Evolutionary conservation across 2,329 filamentous ascomycete genomes (phyloP).

Genomic region (Beauveria sp.): DNA sequence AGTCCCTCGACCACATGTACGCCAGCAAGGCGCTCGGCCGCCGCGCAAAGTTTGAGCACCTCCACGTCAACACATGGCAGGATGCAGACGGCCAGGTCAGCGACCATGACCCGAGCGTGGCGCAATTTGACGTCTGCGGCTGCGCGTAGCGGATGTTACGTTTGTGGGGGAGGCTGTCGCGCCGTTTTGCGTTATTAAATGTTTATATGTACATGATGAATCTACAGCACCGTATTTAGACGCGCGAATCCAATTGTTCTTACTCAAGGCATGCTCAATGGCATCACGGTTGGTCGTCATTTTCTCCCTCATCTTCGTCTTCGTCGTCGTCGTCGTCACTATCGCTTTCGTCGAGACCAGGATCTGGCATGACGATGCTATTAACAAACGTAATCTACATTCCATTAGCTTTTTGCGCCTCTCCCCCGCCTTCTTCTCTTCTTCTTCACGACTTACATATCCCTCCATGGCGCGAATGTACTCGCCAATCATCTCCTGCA

Average conservation of each 20-base stretch:
- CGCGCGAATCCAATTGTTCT: neutral
- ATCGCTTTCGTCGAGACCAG: constrained; percentile 35
- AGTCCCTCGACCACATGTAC: constrained; percentile 65
- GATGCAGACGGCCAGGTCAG: constrained; percentile 46
- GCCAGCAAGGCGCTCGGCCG: constrained; percentile 46
- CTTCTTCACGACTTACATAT: constrained; percentile 55
- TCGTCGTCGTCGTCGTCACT: constrained; percentile 28
- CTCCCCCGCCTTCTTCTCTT: neutral
- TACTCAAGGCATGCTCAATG: too few species aligned
- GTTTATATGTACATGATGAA: neutral
- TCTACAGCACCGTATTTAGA: neutral
- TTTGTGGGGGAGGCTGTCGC: too few species aligned
- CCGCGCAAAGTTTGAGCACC: constrained; percentile 49
- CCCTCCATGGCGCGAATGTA: constrained; percentile 63
- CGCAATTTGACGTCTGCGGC: constrained; percentile 52
- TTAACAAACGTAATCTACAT: constrained; percentile 64
- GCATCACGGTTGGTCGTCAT: neutral
- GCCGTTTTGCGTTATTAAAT: neutral
- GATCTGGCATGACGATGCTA: constrained; percentile 65
- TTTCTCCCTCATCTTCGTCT: constrained; percentile 11
- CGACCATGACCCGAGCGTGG: constrained; percentile 65
- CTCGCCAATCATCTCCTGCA: constrained; percentile 56
- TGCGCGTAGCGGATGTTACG: constrained; percentile 12
- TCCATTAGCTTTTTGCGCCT: neutral
- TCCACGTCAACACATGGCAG: constrained; percentile 66